A percentile compares a stretch with the other conserved stretches of the same genome.
phyloP scores from a whole-genome alignment of 1,284 basidiomycete genomes.

The Heterobasidion irregulare region DNA sequence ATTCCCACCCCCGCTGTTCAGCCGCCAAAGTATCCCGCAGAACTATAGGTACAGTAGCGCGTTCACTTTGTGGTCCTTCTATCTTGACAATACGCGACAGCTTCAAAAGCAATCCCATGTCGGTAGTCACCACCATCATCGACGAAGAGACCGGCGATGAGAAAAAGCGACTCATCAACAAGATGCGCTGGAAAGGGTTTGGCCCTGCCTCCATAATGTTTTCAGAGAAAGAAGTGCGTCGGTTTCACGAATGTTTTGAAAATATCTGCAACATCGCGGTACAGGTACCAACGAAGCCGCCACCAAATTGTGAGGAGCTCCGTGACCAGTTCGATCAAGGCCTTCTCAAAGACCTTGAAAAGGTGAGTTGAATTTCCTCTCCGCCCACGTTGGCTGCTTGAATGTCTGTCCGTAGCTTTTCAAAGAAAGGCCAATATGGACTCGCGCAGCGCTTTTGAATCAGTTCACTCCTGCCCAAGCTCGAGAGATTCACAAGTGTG shows the following conservation, averaged over 20 bases:
- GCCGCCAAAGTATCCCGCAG: conserved; percentile 67
- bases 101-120: conserved; percentile 70
- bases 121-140: conserved; percentile 53
- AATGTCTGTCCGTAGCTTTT: conserved; percentile 39
- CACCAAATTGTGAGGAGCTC: conserved; percentile 46
- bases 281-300: conserved; percentile 63
- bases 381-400: background rate
- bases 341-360: conserved; percentile 50
- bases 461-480: conserved; percentile 68
- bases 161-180: conserved; percentile 72
- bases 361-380: conserved; percentile 23
- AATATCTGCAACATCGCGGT: conserved; percentile 2
- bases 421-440: conserved; percentile 81
- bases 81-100: conserved; percentile 26
- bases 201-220: conserved; percentile 66
- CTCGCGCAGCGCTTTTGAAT: conserved; percentile 75
- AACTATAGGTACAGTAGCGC: conserved; percentile 55
- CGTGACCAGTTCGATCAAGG: conserved; percentile 48
- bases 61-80: background rate
- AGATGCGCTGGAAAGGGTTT: conserved; percentile 72
- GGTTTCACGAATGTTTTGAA: background rate
- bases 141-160: conserved; percentile 76
- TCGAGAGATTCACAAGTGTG: conserved; percentile 65
- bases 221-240: conserved; percentile 45
- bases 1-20: conserved; percentile 81